A percentile compares a stretch with the other conserved stretches of the same genome.
Evolutionary conservation across 805 yeast species (phyloP).

Genomic region (Saccharomycopsis selenospora): DNA sequence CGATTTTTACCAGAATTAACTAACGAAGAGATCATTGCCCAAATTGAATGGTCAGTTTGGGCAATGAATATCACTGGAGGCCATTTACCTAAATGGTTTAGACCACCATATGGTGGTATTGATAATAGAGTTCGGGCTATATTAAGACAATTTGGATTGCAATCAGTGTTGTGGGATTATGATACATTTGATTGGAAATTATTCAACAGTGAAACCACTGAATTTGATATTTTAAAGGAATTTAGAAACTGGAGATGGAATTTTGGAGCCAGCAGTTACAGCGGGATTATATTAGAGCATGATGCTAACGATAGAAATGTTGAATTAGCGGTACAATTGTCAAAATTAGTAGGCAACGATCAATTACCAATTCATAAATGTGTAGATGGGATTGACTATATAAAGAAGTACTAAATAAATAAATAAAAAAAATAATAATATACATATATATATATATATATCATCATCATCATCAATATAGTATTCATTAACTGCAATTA

Average conservation of each 20-base stretch:
- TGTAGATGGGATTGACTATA: conserved; percentile 58
- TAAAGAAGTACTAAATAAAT: conserved; percentile 28
- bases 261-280: conserved; percentile 20
- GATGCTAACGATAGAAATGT: conserved; percentile 68
- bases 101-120: conserved; percentile 96
- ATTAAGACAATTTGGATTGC: conserved; percentile 77
- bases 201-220: conserved; percentile 43
- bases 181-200: conserved; percentile 91
- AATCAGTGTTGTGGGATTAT: conserved; percentile 82
- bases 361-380: conserved; percentile 79
- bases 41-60: conserved; percentile 93
- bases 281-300: conserved; percentile 80
- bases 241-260: conserved; percentile 44
- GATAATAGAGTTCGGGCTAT: conserved; percentile 81
- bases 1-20: conserved; percentile 68
- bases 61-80: conserved; percentile 93
- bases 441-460: too few relatives aligned
- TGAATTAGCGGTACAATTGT: conserved; percentile 54
- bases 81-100: conserved; percentile 83
- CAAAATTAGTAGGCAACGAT: conserved; percentile 45
- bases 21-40: conserved; percentile 81
- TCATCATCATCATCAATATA: too few relatives aligned
- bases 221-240: conserved; percentile 46
- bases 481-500: neutral
- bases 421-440: too few relatives aligned